phyloP scores from a whole-genome alignment of 2,329 filamentous ascomycete species.

The Pseudogymnoascus sp. region DNA sequence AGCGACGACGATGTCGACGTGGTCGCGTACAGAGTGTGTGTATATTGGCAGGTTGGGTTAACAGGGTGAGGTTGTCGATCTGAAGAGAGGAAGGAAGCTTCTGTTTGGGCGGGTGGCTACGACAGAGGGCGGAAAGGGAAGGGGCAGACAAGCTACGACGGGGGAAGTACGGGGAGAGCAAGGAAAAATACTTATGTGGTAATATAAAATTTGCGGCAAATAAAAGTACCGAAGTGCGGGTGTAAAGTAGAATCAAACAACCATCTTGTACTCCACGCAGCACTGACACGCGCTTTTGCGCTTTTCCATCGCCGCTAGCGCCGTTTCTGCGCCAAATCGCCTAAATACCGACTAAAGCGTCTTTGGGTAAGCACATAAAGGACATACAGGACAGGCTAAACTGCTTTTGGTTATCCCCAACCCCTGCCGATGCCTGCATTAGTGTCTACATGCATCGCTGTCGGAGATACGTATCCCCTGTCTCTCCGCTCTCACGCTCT shows the following conservation, averaged over 20 bases:
- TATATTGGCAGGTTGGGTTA: background rate
- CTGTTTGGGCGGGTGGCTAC: background rate
- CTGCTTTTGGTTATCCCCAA: background rate
- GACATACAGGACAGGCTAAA: background rate
- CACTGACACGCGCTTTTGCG: slow-evolving; percentile 7
- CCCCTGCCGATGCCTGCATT: slow-evolving; percentile 4
- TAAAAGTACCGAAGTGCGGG: background rate
- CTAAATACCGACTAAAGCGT: background rate
- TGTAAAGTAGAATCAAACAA: background rate
- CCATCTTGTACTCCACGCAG: background rate
- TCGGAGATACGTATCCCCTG: background rate
- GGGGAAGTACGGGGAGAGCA: background rate
- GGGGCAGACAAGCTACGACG: background rate
- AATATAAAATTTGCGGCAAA: background rate
- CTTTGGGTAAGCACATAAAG: background rate
- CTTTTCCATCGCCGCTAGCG: slow-evolving; percentile 3
- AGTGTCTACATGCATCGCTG: background rate
- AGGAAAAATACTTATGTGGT: background rate
- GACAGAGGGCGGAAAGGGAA: background rate
- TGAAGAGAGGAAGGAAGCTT: slow-evolving; percentile 3
- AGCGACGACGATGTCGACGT: background rate
- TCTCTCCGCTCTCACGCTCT: background rate
- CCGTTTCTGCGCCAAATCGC: slow-evolving; percentile 3
- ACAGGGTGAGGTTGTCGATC: background rate
- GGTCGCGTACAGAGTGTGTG: background rate